Evolutionary conservation across 1,284 basidiomycete species (phyloP).

Genomic region (Hymenochaete sp.): DNA sequence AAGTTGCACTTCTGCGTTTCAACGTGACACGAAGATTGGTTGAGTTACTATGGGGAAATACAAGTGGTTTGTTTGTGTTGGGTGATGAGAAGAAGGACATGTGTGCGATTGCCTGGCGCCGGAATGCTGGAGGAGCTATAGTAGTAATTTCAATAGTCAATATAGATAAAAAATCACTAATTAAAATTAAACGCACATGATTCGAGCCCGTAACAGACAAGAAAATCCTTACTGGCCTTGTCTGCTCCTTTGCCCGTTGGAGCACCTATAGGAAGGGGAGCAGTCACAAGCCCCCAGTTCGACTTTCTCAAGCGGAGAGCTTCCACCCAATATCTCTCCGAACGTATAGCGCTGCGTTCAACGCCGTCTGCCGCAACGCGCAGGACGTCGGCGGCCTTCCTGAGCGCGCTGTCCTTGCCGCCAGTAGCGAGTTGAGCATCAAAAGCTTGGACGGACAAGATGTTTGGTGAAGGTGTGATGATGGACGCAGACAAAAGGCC

Average conservation of each 20-base stretch:
- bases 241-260: conserved; percentile 65
- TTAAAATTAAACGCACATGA: conserved; percentile 48
- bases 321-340: conserved; percentile 70
- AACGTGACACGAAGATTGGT: conserved; percentile 53
- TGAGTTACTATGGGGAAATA: conserved; percentile 54
- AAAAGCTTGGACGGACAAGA: conserved; percentile 64
- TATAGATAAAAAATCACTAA: conserved; percentile 12
- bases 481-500: conserved; percentile 49
- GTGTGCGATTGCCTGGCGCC: conserved; percentile 58
- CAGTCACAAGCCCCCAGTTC: conserved; percentile 71
- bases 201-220: conserved; percentile 69
- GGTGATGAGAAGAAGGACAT: conserved; percentile 43
- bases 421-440: conserved; percentile 65
- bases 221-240: conserved; percentile 68
- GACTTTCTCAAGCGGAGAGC: conserved; percentile 62
- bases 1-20: conserved; percentile 28
- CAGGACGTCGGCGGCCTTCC: conserved; percentile 62
- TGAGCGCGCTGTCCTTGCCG: conserved; percentile 66
- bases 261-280: conserved; percentile 61
- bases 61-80: conserved; percentile 30
- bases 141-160: conserved; percentile 13
- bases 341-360: conserved; percentile 49
- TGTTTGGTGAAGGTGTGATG: conserved; percentile 54
- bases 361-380: conserved; percentile 59
- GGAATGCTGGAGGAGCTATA: conserved; percentile 51